These are phyloP conservation scores for Trichoderma guizhouense DNA, from an alignment of 2,329 filamentous ascomycete species.

Conservation along the genomic window DNA sequence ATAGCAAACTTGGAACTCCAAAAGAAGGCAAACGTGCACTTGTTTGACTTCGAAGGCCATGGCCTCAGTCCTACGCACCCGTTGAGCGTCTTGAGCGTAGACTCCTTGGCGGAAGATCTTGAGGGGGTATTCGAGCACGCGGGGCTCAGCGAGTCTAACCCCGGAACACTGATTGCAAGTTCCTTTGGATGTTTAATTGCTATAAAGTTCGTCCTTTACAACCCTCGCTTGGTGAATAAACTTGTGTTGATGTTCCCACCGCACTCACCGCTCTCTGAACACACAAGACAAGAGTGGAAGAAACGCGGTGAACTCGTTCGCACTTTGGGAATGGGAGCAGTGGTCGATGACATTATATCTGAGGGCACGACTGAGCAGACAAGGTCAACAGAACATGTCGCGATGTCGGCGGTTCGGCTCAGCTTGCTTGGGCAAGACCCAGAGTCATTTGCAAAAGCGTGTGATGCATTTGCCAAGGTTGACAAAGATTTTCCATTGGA, in stretches of 20 bases:
- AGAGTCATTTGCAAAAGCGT: not conserved
- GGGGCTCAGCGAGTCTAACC: not conserved
- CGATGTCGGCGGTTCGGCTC: not conserved
- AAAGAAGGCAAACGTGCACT: not conserved
- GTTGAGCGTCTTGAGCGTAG: conserved; percentile 5
- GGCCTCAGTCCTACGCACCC: conserved; percentile 8
- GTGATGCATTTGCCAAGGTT: not conserved
- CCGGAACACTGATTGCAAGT: not conserved
- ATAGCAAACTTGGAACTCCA: not conserved
- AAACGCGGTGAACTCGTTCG: not conserved
- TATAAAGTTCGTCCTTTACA: not conserved
- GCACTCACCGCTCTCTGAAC: not conserved
- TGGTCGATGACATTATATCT: not conserved
- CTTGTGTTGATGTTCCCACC: not conserved
- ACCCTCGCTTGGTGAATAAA: not conserved
- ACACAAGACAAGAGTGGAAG: not conserved
- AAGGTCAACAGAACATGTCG: not conserved
- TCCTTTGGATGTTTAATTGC: not conserved
- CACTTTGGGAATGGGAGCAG: not conserved
- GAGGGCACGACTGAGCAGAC: not conserved
- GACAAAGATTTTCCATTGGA: not conserved
- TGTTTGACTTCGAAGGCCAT: conserved; percentile 14
- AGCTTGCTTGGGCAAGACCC: conserved; percentile 1
- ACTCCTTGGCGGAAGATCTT: not conserved
- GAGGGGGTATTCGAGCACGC: not conserved